Evolutionary conservation across 768 basidiomycete species (phyloP).

Genomic region (Leccinum olivaceopallidum): DNA sequence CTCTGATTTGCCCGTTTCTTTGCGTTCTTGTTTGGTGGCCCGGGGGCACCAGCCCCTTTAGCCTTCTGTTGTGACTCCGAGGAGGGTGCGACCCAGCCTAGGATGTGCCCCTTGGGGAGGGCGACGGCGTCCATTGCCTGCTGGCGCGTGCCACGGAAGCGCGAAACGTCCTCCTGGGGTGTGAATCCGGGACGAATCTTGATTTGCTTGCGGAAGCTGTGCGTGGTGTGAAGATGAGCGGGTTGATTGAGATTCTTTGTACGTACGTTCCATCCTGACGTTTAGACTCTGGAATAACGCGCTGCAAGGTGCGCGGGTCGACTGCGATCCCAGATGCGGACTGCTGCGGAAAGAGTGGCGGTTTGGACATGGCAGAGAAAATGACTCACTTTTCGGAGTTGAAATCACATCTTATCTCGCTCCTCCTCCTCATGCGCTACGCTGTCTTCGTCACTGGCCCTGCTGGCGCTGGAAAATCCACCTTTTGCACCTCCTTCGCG

Average conservation of each 20-base stretch:
- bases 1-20: constrained; percentile 80
- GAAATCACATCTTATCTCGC: constrained; percentile 22
- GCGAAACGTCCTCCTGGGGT: constrained; percentile 90
- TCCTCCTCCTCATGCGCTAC: constrained; percentile 59
- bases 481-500: constrained; percentile 85
- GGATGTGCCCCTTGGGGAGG: constrained; percentile 76
- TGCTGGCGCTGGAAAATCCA: constrained; percentile 97
- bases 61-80: constrained; percentile 38
- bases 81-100: constrained; percentile 76
- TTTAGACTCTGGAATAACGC: constrained; percentile 83
- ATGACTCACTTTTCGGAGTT: constrained; percentile 31
- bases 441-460: constrained; percentile 92
- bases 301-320: constrained; percentile 83
- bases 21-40: constrained; percentile 72
- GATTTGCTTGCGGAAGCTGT: constrained; percentile 80
- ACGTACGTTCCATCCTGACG: constrained; percentile 80
- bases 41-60: constrained; percentile 28
- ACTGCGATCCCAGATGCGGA: constrained; percentile 77
- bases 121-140: constrained; percentile 64
- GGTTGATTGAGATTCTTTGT: too few species aligned
- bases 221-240: too few species aligned
- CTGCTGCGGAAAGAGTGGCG: constrained; percentile 71
- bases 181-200: constrained; percentile 93
- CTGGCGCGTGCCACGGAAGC: constrained; percentile 79
- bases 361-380: constrained; percentile 59